Evolutionary conservation across 2,329 filamentous ascomycete genomes (phyloP).

Genomic region (Fusarium poae): DNA sequence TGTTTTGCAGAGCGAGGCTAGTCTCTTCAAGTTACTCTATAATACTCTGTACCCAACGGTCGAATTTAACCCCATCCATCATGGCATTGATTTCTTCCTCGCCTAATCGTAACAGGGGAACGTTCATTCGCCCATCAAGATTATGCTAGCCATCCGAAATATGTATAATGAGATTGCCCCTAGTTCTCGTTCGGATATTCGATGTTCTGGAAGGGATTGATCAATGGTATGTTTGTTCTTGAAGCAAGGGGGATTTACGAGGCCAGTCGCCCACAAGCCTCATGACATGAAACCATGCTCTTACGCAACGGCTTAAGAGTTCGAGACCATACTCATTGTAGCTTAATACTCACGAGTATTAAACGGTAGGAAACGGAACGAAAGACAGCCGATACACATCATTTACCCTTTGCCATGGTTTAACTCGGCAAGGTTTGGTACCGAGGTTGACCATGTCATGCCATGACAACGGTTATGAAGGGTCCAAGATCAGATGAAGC

Average conservation of each 20-base stretch:
- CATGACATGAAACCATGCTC: slow-evolving; percentile 11
- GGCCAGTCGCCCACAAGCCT: not conserved
- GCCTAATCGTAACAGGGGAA: not conserved
- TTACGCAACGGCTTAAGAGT: slow-evolving; percentile 4
- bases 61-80: not conserved
- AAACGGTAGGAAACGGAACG: not conserved
- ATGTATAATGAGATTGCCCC: not conserved
- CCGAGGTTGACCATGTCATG: not conserved
- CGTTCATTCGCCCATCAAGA: not conserved
- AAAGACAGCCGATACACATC: not conserved
- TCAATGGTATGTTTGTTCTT: slow-evolving; percentile 72
- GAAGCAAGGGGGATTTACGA: slow-evolving; percentile 42
- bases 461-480: not conserved
- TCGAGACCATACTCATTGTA: not conserved
- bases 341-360: not conserved
- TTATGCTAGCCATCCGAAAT: not conserved
- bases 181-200: not conserved
- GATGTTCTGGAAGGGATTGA: not conserved
- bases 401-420: not conserved
- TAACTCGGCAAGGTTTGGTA: slow-evolving; percentile 12
- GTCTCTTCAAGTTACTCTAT: not conserved
- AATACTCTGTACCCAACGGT: not conserved
- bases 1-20: not conserved
- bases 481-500: not conserved
- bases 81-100: not conserved